phyloP scores from a whole-genome alignment of 257 asterid genomes.

The Rubia yunnanensis region DNA sequence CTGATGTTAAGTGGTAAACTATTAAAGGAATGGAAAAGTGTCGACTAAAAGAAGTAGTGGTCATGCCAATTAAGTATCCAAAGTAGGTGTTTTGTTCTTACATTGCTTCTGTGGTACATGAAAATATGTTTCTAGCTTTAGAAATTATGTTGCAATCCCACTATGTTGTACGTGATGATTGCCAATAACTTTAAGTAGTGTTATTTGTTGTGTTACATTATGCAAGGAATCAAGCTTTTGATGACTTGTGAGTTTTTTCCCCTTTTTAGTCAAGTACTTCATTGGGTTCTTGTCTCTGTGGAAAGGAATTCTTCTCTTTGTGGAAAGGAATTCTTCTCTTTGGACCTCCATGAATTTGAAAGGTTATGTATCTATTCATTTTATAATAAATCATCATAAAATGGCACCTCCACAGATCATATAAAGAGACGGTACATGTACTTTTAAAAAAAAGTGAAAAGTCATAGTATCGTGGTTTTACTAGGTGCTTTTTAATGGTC shows the following conservation, averaged over 20 bases:
- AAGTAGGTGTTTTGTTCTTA: constrained; percentile 36
- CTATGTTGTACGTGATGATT: not conserved
- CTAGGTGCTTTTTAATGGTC: no score
- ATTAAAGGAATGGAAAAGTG: constrained; percentile 88
- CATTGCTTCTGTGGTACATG: not conserved
- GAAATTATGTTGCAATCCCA: not conserved
- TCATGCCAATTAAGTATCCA: constrained; percentile 99
- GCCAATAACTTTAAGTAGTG: not conserved
- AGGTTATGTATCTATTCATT: no score
- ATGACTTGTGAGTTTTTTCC: constrained; percentile 10
- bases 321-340: no score
- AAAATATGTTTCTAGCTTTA: not conserved
- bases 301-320: constrained; percentile 99
- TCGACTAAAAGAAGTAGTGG: constrained; percentile 95
- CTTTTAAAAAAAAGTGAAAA: no score
- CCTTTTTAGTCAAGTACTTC: constrained; percentile 53
- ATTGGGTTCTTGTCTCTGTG: constrained; percentile 94
- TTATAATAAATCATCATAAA: no score
- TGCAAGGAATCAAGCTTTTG: constrained; percentile 2
- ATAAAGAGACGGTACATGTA: no score
- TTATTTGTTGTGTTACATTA: not conserved
- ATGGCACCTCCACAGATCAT: no score
- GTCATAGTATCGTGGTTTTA: no score
- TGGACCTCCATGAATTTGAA: constrained; percentile 99
- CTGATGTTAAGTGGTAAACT: constrained; percentile 89